These are phyloP conservation scores for Gossypium rotundifolium DNA, from an alignment of 345 rosid species.

Conservation along the genomic window DNA sequence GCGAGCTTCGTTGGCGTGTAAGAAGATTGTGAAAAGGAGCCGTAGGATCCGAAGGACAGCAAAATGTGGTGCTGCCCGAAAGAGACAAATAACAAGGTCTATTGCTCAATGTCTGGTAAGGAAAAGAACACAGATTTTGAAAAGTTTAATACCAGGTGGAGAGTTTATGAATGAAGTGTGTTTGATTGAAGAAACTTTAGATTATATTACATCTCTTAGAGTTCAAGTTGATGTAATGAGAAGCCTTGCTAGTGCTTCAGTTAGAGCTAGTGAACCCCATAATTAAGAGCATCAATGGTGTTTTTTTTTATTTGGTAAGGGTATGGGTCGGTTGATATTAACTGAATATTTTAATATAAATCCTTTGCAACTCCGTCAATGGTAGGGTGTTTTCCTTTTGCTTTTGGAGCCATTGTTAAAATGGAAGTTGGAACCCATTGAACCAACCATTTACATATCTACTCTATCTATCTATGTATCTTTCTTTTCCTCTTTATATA, in stretches of 20 bases:
- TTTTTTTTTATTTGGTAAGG: no score
- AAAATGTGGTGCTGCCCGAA: slow-evolving; percentile 5
- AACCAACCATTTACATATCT: slow-evolving; percentile 26
- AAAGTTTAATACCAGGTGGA: slow-evolving; percentile 71
- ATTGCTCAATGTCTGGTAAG: slow-evolving; percentile 39
- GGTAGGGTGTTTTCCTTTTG: neutral
- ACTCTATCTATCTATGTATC: neutral
- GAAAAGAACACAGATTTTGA: slow-evolving; percentile 56
- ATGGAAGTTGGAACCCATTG: slow-evolving; percentile 16
- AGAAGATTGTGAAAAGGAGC: slow-evolving; percentile 56
- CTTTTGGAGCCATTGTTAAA: neutral
- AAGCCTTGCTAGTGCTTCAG: slow-evolving; percentile 33
- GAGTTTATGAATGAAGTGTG: slow-evolving; percentile 46
- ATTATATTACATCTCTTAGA: slow-evolving; percentile 63
- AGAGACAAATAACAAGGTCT: slow-evolving; percentile 12
- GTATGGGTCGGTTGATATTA: no score
- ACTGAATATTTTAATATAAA: no score
- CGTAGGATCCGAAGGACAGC: slow-evolving; percentile 21
- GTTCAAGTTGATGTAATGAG: slow-evolving; percentile 83
- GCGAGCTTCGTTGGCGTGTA: slow-evolving; percentile 7
- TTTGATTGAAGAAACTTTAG: slow-evolving; percentile 81
- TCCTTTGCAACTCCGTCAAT: no score
- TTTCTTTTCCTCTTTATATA: no score
- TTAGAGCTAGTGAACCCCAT: slow-evolving; percentile 15
- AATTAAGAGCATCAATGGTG: slow-evolving; percentile 23